phyloP scores from a whole-genome alignment of 1,139 yeast species.

The Komagataea norvegica region DNA sequence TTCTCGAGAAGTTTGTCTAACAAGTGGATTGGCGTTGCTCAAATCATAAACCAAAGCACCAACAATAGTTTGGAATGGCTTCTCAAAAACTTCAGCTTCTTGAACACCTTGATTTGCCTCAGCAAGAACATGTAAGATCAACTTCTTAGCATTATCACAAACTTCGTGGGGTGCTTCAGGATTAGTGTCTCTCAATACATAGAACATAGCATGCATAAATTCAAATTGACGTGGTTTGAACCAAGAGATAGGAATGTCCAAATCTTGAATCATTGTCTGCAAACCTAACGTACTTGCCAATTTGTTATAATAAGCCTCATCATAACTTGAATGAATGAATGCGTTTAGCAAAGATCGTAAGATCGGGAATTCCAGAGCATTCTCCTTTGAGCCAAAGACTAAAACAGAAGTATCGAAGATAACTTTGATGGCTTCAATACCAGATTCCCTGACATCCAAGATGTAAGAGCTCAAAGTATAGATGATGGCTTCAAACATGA shows the following conservation, averaged over 20 bases:
- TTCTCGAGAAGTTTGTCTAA: slow-evolving; percentile 76
- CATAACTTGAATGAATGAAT: slow-evolving; percentile 87
- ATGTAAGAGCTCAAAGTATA: slow-evolving; percentile 80
- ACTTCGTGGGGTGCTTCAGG: slow-evolving; percentile 82
- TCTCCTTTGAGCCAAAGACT: slow-evolving; percentile 62
- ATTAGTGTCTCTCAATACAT: slow-evolving; percentile 87
- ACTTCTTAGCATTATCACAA: slow-evolving; percentile 60
- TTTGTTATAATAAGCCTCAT: slow-evolving; percentile 78
- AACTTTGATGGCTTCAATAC: slow-evolving; percentile 58
- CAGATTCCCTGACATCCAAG: slow-evolving; percentile 64
- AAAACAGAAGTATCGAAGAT: slow-evolving; percentile 59
- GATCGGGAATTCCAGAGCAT: slow-evolving; percentile 67
- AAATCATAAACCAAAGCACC: slow-evolving; percentile 89
- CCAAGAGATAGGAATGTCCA: slow-evolving; percentile 67
- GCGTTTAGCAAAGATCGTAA: slow-evolving; percentile 74
- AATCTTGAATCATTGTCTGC: slow-evolving; percentile 62
- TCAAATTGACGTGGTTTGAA: slow-evolving; percentile 77
- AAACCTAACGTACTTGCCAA: slow-evolving; percentile 89
- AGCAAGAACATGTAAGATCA: slow-evolving; percentile 58
- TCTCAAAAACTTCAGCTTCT: slow-evolving; percentile 55
- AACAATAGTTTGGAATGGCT: slow-evolving; percentile 78
- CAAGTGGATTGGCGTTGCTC: slow-evolving; percentile 81
- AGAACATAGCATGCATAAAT: slow-evolving; percentile 78
- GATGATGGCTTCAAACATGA: slow-evolving; percentile 69
- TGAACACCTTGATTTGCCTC: slow-evolving; percentile 61